Conservation (phyloP, 2,329 filamentous ascomycete genomes). For the Clonostachys solani region DNA sequence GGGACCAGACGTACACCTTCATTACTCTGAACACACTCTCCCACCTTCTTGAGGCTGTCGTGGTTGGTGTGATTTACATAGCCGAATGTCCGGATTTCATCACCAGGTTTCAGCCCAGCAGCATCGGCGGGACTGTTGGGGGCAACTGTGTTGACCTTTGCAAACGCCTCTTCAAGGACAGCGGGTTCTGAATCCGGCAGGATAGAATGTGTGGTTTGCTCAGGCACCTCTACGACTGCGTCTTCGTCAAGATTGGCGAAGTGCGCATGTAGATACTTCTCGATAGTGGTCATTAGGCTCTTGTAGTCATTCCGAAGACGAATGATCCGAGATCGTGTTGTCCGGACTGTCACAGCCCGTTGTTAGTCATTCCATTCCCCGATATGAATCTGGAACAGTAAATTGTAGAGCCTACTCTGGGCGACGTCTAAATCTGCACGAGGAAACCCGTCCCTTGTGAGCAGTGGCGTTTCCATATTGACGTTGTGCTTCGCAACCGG, state of each 20-base stretch:
- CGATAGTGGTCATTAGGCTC: constrained; percentile 76
- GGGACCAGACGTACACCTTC: constrained; percentile 66
- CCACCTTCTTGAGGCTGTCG: constrained; percentile 79
- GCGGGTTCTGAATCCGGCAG: constrained; percentile 4
- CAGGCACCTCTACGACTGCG: constrained; percentile 22
- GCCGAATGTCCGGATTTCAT: constrained; percentile 82
- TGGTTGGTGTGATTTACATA: constrained; percentile 80
- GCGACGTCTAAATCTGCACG: constrained; percentile 91
- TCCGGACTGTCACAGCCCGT: constrained; percentile 61
- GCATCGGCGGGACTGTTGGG: constrained; percentile 73
- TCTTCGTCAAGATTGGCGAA: constrained; percentile 68
- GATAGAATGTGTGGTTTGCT: constrained; percentile 7
- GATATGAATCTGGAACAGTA: not conserved
- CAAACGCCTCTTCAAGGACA: constrained; percentile 50
- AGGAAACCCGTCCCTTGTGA: constrained; percentile 88
- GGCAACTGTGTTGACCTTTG: constrained; percentile 82
- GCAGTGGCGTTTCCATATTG: constrained; percentile 83
- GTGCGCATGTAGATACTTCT: constrained; percentile 82
- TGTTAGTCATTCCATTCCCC: constrained; percentile 1
- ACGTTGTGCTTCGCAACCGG: constrained; percentile 68
- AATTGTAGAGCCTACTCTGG: constrained; percentile 60
- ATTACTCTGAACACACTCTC: constrained; percentile 84
- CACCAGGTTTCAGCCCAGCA: constrained; percentile 76
- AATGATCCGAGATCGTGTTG: constrained; percentile 88
- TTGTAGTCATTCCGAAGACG: constrained; percentile 91